Percentiles rank a stretch among this genome's conserved stretches.
These are phyloP conservation scores for Gymnopus androsaceus DNA, from an alignment of 1,284 basidiomycete genomes.

Conservation along the genomic window DNA sequence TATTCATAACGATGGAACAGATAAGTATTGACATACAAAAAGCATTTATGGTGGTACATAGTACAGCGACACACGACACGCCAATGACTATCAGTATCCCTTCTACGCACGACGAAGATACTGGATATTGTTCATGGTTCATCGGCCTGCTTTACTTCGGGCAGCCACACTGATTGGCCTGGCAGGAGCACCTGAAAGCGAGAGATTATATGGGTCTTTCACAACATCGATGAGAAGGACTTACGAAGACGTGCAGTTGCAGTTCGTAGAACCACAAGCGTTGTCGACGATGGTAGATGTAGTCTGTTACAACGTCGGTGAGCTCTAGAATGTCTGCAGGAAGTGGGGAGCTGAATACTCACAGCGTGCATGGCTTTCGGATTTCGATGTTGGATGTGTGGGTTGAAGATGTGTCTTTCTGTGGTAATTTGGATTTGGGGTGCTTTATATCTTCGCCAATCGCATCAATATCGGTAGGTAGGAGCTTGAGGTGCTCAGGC, in stretches of 20 bases:
- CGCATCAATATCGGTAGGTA: too few species aligned
- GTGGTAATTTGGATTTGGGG: too few species aligned
- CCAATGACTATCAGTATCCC: too few species aligned
- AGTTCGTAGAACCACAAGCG: constrained; percentile 28
- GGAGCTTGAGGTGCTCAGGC: too few species aligned
- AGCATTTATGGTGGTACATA: too few species aligned
- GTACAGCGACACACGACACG: too few species aligned
- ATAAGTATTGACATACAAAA: too few species aligned
- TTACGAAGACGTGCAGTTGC: constrained; percentile 30
- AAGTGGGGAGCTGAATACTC: background rate
- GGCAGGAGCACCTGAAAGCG: constrained; percentile 31
- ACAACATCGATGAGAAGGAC: constrained; percentile 7
- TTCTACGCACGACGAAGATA: too few species aligned
- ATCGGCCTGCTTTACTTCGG: constrained; percentile 11
- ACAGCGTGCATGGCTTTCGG: constrained; percentile 10
- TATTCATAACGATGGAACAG: too few species aligned
- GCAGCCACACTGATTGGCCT: constrained; percentile 25
- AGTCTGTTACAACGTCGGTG: constrained; percentile 20
- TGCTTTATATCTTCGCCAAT: too few species aligned
- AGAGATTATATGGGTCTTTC: background rate
- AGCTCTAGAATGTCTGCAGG: too few species aligned
- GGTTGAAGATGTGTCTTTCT: background rate
- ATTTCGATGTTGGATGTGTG: background rate
- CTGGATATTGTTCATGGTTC: too few species aligned
- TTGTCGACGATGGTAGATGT: constrained; percentile 28